A percentile compares a stretch with the other conserved stretches of the same genome.
Conservation (phyloP, 2,329 filamentous ascomycete genomes). For the Epichloe sp. region DNA sequence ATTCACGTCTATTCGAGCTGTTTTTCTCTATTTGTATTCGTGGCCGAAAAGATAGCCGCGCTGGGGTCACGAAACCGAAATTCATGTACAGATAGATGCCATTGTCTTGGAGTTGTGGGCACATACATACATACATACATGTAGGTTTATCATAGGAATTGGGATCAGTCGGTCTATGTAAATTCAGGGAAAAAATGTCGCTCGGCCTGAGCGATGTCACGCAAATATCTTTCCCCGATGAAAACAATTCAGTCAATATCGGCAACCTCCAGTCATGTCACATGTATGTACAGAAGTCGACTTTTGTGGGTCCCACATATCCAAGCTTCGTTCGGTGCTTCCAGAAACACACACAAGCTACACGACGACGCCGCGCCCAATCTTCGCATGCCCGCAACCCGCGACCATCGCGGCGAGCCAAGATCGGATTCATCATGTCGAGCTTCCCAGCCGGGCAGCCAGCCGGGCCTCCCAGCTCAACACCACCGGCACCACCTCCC, state of each 20-base stretch:
- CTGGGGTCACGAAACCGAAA: neutral
- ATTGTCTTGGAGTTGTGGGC: neutral
- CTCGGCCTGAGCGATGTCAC: no score
- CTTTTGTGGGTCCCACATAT: no score
- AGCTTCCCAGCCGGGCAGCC: constrained; percentile 16
- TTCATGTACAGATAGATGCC: neutral
- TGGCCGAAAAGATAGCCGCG: neutral
- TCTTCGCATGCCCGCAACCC: neutral
- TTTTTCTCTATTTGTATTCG: neutral
- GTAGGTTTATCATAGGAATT: no score
- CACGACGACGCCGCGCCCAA: neutral
- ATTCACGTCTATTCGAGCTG: neutral
- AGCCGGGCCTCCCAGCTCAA: constrained; percentile 16
- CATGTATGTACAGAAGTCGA: no score
- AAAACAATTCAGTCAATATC: no score
- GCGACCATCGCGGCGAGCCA: neutral
- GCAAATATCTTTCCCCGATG: no score
- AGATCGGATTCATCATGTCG: constrained; percentile 11
- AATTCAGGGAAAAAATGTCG: no score
- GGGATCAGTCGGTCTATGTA: no score
- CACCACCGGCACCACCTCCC: constrained; percentile 56
- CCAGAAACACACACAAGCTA: no score
- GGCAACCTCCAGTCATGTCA: no score
- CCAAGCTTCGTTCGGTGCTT: no score
- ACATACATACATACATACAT: no score